A percentile compares a stretch with the other conserved stretches of the same genome.
phyloP scores from a whole-genome alignment of 345 rosid genomes.

The Citrus reticulata region DNA sequence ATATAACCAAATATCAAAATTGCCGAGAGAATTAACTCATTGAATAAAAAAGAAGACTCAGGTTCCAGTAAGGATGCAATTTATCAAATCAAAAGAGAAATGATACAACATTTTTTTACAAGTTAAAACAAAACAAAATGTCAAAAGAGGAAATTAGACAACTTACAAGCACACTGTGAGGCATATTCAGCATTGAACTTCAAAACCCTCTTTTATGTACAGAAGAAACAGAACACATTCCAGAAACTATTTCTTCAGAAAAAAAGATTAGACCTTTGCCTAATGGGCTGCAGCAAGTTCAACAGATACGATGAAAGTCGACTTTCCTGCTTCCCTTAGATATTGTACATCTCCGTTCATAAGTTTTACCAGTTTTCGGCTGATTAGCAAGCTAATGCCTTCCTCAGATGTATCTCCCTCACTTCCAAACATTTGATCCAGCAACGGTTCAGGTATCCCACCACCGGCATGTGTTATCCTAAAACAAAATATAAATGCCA shows the following conservation, averaged over 20 bases:
- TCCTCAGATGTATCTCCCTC: slow-evolving; percentile 65
- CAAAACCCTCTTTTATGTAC: neutral
- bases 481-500: slow-evolving; percentile 10
- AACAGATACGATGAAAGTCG: slow-evolving; percentile 56
- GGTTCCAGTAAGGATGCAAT: neutral
- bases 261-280: slow-evolving; percentile 5
- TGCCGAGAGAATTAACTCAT: neutral
- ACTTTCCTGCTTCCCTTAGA: slow-evolving; percentile 76
- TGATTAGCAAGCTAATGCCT: slow-evolving; percentile 67
- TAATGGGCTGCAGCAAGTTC: slow-evolving; percentile 65
- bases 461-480: slow-evolving; percentile 67
- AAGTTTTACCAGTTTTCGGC: slow-evolving; percentile 72
- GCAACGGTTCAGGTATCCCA: slow-evolving; percentile 64
- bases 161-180: neutral
- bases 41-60: neutral
- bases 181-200: neutral
- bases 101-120: slow-evolving; percentile 2
- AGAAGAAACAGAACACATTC: neutral
- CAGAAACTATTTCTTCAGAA: neutral
- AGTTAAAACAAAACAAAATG: neutral
- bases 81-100: neutral
- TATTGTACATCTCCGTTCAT: slow-evolving; percentile 93
- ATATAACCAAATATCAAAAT: neutral
- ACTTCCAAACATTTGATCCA: slow-evolving; percentile 72
- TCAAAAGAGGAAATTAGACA: neutral